These are phyloP conservation scores for Pulveroboletus sp. DNA, from an alignment of 768 basidiomycete genomes.

Conservation along the genomic window DNA sequence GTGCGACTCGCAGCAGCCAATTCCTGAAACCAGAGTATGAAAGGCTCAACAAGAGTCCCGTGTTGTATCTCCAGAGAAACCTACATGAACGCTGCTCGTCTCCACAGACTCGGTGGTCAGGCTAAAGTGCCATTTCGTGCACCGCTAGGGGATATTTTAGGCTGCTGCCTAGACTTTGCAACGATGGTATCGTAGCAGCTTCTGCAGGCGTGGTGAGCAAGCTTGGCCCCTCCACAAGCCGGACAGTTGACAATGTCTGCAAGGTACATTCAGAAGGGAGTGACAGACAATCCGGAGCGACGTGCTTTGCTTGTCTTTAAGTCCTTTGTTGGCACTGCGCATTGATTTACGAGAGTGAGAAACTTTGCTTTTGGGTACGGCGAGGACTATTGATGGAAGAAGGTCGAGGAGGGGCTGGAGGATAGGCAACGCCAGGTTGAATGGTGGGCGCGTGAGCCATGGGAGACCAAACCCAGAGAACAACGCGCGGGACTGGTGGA, in stretches of 20 bases:
- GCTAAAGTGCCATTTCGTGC: background rate
- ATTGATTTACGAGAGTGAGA: constrained; percentile 95
- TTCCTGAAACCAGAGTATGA: background rate
- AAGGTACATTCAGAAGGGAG: constrained; percentile 5
- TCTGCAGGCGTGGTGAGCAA: constrained; percentile 85
- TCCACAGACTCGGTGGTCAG: constrained; percentile 1
- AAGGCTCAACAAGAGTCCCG: background rate
- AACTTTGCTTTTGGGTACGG: constrained; percentile 91
- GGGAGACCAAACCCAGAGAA: constrained; percentile 21
- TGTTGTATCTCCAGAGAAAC: background rate
- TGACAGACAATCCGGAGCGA: background rate
- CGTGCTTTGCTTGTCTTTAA: constrained; percentile 90
- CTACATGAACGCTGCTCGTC: background rate
- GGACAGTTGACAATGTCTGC: constrained; percentile 88
- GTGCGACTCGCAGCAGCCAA: background rate
- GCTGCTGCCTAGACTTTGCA: constrained; percentile 20
- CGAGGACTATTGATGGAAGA: constrained; percentile 83
- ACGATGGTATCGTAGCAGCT: constrained; percentile 56
- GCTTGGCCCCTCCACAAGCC: constrained; percentile 85
- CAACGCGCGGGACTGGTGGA: constrained; percentile 32
- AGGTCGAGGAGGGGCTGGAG: constrained; percentile 61
- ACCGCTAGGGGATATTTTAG: constrained; percentile 8
- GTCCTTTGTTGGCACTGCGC: constrained; percentile 90
- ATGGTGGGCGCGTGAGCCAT: constrained; percentile 24
- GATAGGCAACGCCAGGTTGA: constrained; percentile 37